A percentile compares a stretch with the other conserved stretches of the same genome.
phyloP scores from a whole-genome alignment of 164 flowering plant genomes.

The Amborella trichopoda region DNA sequence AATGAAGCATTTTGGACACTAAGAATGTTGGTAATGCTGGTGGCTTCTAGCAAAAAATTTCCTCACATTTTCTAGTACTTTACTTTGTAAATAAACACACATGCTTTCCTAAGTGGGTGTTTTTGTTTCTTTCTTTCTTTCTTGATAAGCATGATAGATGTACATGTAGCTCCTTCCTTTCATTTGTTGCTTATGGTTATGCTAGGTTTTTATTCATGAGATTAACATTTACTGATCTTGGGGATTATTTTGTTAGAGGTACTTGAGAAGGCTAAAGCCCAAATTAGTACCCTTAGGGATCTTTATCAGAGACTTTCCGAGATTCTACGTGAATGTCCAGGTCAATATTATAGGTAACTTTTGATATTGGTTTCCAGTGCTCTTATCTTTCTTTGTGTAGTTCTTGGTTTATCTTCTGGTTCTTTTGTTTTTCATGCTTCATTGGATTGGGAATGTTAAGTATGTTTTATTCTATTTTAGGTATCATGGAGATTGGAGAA shows the following conservation, averaged over 20 bases:
- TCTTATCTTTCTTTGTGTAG: not conserved
- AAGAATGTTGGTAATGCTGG: too few species aligned
- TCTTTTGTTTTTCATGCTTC: not conserved
- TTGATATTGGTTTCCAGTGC: not conserved
- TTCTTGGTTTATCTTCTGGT: not conserved
- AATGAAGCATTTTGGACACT: too few species aligned
- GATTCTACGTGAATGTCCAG: conserved; percentile 51
- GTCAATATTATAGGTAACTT: conserved; percentile 68
- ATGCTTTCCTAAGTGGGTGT: not conserved
- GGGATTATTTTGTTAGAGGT: conserved; percentile 34
- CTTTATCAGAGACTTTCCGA: conserved; percentile 47
- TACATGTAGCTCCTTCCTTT: not conserved
- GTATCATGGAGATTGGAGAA: conserved; percentile 95
- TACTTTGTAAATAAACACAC: not conserved
- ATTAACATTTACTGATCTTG: not conserved
- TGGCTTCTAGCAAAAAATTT: too few species aligned
- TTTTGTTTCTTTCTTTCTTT: not conserved
- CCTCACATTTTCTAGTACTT: not conserved
- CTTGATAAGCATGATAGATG: too few species aligned
- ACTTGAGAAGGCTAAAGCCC: conserved; percentile 50
- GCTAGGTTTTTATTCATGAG: not conserved
- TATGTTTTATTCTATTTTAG: conserved; percentile 19
- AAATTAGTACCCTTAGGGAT: conserved; percentile 38
- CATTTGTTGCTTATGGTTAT: not conserved
- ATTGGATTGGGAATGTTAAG: not conserved